Conservation (phyloP, 1,139 yeast genomes). For the Scheffersomyces parashehatae region DNA sequence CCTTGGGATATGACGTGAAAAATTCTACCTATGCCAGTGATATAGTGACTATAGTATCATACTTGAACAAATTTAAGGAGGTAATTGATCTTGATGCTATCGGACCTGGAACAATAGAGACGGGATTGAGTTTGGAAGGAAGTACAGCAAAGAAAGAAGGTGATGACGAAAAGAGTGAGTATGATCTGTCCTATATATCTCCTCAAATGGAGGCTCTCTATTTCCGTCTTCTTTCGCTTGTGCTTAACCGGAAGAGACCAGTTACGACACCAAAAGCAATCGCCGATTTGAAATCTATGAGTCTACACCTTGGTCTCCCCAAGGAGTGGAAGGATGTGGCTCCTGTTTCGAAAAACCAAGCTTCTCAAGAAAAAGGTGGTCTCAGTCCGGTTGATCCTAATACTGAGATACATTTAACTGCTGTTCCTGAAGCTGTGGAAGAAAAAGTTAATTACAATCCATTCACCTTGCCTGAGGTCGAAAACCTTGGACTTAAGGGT, state of each 20-base stretch:
- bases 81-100: slow-evolving; percentile 28
- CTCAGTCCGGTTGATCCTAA: slow-evolving; percentile 37
- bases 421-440: slow-evolving; percentile 16
- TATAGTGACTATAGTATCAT: slow-evolving; percentile 43
- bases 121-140: slow-evolving; percentile 41
- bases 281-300: slow-evolving; percentile 40
- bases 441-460: slow-evolving; percentile 28
- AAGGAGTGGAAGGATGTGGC: slow-evolving; percentile 15
- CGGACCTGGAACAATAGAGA: slow-evolving; percentile 52
- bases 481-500: slow-evolving; percentile 44
- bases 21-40: slow-evolving; percentile 47
- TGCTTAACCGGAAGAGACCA: slow-evolving; percentile 42
- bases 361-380: slow-evolving; percentile 15
- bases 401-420: slow-evolving; percentile 9
- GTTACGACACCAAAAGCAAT: slow-evolving; percentile 37
- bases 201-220: slow-evolving; percentile 38
- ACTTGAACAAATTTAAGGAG: slow-evolving; percentile 42
- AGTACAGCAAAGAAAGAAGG: not conserved
- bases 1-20: slow-evolving; percentile 32
- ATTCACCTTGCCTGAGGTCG: slow-evolving; percentile 39
- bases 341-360: slow-evolving; percentile 11
- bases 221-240: slow-evolving; percentile 34
- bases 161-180: not conserved
- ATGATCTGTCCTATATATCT: slow-evolving; percentile 20
- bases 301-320: slow-evolving; percentile 20